Evolutionary conservation across 1,139 yeast genomes (phyloP).

Genomic region (Yamadazyma buinensis): DNA sequence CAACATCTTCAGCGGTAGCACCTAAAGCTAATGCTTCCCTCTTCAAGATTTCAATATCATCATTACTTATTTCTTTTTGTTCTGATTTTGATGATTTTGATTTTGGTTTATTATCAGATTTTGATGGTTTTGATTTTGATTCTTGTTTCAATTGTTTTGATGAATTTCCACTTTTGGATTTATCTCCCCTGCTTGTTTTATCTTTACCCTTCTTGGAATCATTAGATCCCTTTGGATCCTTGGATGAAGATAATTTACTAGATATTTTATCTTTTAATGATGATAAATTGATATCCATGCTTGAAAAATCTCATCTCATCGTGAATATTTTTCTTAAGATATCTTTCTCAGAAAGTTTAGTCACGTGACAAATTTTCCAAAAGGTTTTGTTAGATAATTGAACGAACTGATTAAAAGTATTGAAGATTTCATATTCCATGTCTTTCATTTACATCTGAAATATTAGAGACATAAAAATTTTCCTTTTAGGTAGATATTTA

Average conservation of each 20-base stretch:
- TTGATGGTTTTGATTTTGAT: constrained; percentile 7
- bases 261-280: constrained; percentile 59
- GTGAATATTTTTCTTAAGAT: too few relatives aligned
- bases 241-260: constrained; percentile 26
- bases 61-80: constrained; percentile 11
- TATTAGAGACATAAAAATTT: too few relatives aligned
- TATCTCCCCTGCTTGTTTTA: too few relatives aligned
- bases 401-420: too few relatives aligned
- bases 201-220: constrained; percentile 17
- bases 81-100: constrained; percentile 3
- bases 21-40: constrained; percentile 69
- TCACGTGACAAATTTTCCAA: too few relatives aligned
- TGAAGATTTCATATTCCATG: too few relatives aligned
- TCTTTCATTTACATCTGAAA: too few relatives aligned
- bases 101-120: constrained; percentile 14
- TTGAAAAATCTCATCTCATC: constrained; percentile 11
- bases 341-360: too few relatives aligned
- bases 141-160: constrained; percentile 8
- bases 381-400: too few relatives aligned
- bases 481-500: too few relatives aligned
- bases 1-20: constrained; percentile 65
- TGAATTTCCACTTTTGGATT: too few relatives aligned
- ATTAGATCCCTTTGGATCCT: constrained; percentile 7
- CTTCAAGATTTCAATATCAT: constrained; percentile 35
- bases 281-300: constrained; percentile 43